These are phyloP conservation scores for Crucibulum parvulum DNA, from an alignment of 1,284 basidiomycete species.

Conservation along the genomic window DNA sequence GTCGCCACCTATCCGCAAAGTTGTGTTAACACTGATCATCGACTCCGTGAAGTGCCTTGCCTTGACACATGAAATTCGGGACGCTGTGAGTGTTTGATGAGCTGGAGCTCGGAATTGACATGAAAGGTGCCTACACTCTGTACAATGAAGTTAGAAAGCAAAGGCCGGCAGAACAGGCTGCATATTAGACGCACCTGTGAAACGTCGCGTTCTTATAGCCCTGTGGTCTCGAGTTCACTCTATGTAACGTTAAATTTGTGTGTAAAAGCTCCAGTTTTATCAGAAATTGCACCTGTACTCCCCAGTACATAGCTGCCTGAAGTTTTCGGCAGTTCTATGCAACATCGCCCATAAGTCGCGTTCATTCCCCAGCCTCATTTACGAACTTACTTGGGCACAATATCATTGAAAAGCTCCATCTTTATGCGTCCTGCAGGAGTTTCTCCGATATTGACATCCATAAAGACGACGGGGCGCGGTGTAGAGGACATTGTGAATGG, in stretches of 20 bases:
- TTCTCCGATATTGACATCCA: constrained; percentile 96
- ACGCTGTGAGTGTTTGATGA: constrained; percentile 50
- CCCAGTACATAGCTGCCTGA: constrained; percentile 95
- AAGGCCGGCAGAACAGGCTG: constrained; percentile 1
- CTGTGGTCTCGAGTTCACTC: constrained; percentile 86
- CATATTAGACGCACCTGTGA: constrained; percentile 72
- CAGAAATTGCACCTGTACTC: constrained; percentile 75
- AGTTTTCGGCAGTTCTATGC: constrained; percentile 94
- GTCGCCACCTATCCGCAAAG: constrained; percentile 71
- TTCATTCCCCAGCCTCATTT: neutral
- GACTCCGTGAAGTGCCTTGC: constrained; percentile 37
- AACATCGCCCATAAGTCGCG: constrained; percentile 2
- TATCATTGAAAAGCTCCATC: constrained; percentile 94
- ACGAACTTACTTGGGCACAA: constrained; percentile 81
- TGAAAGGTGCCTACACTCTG: constrained; percentile 71
- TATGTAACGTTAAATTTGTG: constrained; percentile 30
- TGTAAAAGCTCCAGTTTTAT: neutral
- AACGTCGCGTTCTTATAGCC: constrained; percentile 91
- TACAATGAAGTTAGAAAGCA: constrained; percentile 18
- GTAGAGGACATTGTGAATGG: constrained; percentile 26
- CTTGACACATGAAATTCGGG: constrained; percentile 89
- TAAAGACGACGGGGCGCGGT: constrained; percentile 89
- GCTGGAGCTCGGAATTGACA: constrained; percentile 5
- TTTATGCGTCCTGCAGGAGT: constrained; percentile 93
- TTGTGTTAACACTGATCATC: constrained; percentile 1